These are phyloP conservation scores for Mariannaea sp. DNA, from an alignment of 2,329 filamentous ascomycete genomes.

Conservation along the genomic window DNA sequence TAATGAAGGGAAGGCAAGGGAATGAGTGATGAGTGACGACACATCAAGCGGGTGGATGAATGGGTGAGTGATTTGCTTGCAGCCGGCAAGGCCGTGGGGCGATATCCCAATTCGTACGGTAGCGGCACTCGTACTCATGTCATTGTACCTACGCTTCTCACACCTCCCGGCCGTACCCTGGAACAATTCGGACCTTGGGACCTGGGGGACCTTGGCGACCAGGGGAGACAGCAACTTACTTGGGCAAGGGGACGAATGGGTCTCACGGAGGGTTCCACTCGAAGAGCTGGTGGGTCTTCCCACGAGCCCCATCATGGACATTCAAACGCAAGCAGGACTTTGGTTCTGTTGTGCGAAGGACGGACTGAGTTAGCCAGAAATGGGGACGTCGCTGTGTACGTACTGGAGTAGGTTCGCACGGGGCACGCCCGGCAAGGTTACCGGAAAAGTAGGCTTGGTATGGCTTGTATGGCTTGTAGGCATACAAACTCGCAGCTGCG, in stretches of 20 bases:
- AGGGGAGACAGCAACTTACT: background rate
- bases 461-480: no score
- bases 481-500: constrained; percentile 20
- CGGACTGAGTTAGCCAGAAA: constrained; percentile 21
- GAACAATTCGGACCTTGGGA: constrained; percentile 14
- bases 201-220: constrained; percentile 10
- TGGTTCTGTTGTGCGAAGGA: constrained; percentile 2
- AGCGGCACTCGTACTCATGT: constrained; percentile 27
- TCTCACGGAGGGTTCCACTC: constrained; percentile 17
- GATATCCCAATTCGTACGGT: constrained; percentile 37
- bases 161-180: constrained; percentile 34
- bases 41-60: no score
- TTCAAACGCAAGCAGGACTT: background rate
- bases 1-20: constrained; percentile 16
- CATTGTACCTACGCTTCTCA: constrained; percentile 35
- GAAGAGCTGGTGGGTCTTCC: constrained; percentile 9
- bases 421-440: constrained; percentile 36
- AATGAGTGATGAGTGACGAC: constrained; percentile 20
- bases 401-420: constrained; percentile 36
- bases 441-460: no score
- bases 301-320: constrained; percentile 12
- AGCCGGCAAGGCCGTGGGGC: constrained; percentile 33
- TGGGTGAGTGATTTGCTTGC: constrained; percentile 25
- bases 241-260: constrained; percentile 16
- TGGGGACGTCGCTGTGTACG: constrained; percentile 20